phyloP scores from a whole-genome alignment of 2,329 filamentous ascomycete genomes.

The Phoma sp. region DNA sequence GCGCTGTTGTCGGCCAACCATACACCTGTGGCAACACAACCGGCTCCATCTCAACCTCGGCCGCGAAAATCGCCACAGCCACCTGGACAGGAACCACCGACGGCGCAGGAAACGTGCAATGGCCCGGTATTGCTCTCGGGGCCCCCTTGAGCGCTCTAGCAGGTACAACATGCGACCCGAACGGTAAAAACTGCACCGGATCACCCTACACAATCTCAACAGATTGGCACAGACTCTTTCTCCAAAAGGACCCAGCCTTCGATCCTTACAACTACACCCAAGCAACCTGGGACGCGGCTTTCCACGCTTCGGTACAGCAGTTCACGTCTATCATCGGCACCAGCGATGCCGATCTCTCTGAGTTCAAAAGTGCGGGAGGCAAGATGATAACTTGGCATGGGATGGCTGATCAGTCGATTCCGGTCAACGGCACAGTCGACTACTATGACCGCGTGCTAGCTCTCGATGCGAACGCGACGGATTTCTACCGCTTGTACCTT shows the following conservation, averaged over 20 bases:
- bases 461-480: constrained; percentile 17
- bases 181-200: constrained; percentile 12
- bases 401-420: constrained; percentile 20
- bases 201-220: background rate
- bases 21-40: constrained; percentile 4
- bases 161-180: constrained; percentile 15
- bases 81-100: constrained; percentile 21
- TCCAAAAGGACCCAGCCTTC: constrained; percentile 22
- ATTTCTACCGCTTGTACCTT: constrained; percentile 32
- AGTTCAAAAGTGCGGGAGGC: constrained; percentile 25
- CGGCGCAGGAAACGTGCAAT: constrained; percentile 13
- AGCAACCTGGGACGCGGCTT: constrained; percentile 5
- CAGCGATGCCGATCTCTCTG: constrained; percentile 22
- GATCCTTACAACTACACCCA: constrained; percentile 1
- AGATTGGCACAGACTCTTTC: constrained; percentile 22
- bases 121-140: constrained; percentile 1
- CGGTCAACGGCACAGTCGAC: constrained; percentile 14
- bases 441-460: constrained; percentile 24
- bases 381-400: constrained; percentile 37
- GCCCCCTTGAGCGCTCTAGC: background rate
- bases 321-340: constrained; percentile 25
- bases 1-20: constrained; percentile 5
- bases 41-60: background rate
- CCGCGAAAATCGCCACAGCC: constrained; percentile 6
- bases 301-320: constrained; percentile 16